Evolutionary conservation across 1,284 basidiomycete genomes (phyloP).

Genomic region (Pyrrhoderma noxium): DNA sequence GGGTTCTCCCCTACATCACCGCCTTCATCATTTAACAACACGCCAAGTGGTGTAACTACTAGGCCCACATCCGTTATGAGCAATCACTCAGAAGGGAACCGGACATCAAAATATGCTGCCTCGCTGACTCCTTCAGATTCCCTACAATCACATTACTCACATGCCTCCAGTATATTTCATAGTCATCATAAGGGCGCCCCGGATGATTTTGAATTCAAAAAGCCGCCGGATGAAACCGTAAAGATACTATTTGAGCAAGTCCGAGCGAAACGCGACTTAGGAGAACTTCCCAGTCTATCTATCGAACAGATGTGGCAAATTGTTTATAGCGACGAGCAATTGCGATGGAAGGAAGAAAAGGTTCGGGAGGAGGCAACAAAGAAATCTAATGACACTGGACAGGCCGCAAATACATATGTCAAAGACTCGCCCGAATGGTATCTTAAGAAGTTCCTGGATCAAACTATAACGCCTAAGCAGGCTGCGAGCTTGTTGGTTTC

Average conservation of each 20-base stretch:
- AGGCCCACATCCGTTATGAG: constrained; percentile 50
- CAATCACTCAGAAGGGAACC: constrained; percentile 50
- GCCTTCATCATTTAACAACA: constrained; percentile 20
- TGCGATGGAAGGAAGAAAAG: constrained; percentile 71
- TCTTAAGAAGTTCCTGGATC: constrained; percentile 83
- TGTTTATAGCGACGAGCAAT: constrained; percentile 78
- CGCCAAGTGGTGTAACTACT: constrained; percentile 28
- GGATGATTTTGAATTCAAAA: constrained; percentile 67
- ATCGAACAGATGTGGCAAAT: constrained; percentile 92
- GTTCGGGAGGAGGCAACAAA: constrained; percentile 51
- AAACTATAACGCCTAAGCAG: constrained; percentile 76
- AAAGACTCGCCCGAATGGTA: constrained; percentile 82
- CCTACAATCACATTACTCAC: constrained; percentile 44
- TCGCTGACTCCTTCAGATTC: constrained; percentile 47
- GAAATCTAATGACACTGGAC: constrained; percentile 51
- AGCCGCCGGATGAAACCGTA: constrained; percentile 71
- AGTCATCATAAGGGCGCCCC: constrained; percentile 34
- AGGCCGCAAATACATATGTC: constrained; percentile 37
- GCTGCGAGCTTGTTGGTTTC: constrained; percentile 75
- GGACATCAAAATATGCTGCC: constrained; percentile 53
- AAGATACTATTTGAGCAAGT: constrained; percentile 74
- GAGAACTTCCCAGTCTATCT: constrained; percentile 49
- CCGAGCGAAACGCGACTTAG: constrained; percentile 58
- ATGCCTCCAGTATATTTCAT: constrained; percentile 48
- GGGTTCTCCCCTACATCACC: constrained; percentile 29